Evolutionary conservation across 2,329 filamentous ascomycete genomes (phyloP), one percentile per base, ranked within the genome.

Genomic region (Hymenoscyphus fructigenus): DNA sequence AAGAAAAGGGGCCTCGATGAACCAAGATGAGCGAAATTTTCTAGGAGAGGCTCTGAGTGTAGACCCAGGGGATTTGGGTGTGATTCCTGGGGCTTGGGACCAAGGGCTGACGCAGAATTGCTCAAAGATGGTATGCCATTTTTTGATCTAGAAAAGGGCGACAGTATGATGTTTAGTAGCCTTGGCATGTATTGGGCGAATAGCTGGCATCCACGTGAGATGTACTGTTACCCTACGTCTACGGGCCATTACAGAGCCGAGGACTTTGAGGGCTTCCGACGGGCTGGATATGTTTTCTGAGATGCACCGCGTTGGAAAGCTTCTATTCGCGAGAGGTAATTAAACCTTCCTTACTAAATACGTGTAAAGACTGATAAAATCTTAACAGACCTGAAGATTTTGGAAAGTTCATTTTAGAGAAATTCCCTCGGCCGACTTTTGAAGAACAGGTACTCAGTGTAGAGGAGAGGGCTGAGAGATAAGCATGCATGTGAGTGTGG

Each of bases 201-300:
- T 23, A 14, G 28, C 12, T 10, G 34, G 9, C 20, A 56, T 56
- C 12, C 20, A 9, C 23, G 53, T 6, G 41, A 47, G 20, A 20
- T 47, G 41, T 47, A 32, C 29, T 15, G 15, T 9, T 5, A n/a
- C 29, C 5, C 5, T n/a, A 32, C 53, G 14, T 32, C 53, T 5
- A 17, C 53, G n/a, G 53, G 29, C 6, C 28, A 26, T 5, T 32
- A 15, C 23, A 32, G 28, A 56, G 23, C 10, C 15, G 17, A 20
- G 14, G 47, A 53, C 9, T 17, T 53, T 12, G 47, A 53, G 47
- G 47, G 53, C 7, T 28, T 56, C 15, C 23, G 53, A 12, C 53
- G 28, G 20, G 23, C 28, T 56, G 53, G 53, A 56, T 32, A 56
- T 56, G 53, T 56, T 5, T 56, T 56, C 20, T 56, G 53, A 23